phyloP scores from a whole-genome alignment of 441 rosid genomes.

The Metrosideros polymorpha region DNA sequence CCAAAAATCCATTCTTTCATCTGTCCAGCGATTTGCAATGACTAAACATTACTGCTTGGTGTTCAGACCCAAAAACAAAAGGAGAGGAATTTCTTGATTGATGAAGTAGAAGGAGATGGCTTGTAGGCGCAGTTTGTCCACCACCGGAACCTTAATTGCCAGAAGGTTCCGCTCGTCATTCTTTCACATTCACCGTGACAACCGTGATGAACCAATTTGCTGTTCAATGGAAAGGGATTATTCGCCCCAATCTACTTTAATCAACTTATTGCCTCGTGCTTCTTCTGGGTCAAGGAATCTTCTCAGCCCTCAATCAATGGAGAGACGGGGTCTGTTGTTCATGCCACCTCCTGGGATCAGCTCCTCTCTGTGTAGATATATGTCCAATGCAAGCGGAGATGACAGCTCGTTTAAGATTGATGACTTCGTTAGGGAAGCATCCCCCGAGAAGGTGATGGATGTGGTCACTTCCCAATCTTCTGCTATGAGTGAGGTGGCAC shows the following conservation, averaged over 20 bases:
- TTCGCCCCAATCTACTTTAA: background rate
- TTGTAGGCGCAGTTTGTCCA: conserved; percentile 21
- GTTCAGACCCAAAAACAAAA: background rate
- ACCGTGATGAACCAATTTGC: conserved; percentile 15
- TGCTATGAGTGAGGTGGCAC: conserved; percentile 31
- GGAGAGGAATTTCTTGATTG: background rate
- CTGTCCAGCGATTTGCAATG: background rate
- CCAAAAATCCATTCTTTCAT: background rate
- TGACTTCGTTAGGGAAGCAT: conserved; percentile 21
- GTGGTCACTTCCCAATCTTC: conserved; percentile 17
- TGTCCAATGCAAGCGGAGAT: conserved; percentile 26
- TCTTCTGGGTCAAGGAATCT: background rate
- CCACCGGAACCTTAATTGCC: conserved; percentile 13
- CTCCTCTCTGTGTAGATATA: conserved; percentile 20
- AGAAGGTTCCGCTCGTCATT: conserved; percentile 24
- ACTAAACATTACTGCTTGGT: background rate
- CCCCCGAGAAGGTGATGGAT: conserved; percentile 12
- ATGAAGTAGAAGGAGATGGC: conserved; percentile 12
- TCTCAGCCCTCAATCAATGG: conserved; percentile 6
- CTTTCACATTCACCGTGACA: conserved; percentile 13
- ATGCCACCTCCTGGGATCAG: conserved; percentile 12
- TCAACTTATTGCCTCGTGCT: background rate
- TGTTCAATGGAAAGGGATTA: background rate
- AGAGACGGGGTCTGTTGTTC: conserved; percentile 6
- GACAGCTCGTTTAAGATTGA: conserved; percentile 26